Conservation (phyloP, 257 asterid genomes). For the Forsythia suspensa region DNA sequence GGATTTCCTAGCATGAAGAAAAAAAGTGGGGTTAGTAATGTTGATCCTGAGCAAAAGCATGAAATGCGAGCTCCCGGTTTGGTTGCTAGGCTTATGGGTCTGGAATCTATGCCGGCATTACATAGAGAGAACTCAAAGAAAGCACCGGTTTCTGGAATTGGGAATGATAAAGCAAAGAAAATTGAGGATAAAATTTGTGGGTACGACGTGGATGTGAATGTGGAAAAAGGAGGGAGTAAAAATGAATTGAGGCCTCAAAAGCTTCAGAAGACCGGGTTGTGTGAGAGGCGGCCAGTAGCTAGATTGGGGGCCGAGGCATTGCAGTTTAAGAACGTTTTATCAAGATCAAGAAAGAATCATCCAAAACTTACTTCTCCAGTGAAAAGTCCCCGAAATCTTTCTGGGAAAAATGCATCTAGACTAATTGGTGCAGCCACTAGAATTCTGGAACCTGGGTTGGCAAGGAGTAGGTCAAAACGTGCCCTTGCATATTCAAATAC, state of each 20-base stretch:
- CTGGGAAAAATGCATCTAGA: constrained; percentile 63
- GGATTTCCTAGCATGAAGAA: constrained; percentile 67
- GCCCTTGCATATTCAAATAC: constrained; percentile 53
- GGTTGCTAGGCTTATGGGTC: constrained; percentile 97
- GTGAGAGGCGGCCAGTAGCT: constrained; percentile 51
- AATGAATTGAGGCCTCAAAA: constrained; percentile 79
- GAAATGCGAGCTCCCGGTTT: constrained; percentile 71
- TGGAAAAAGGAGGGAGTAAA: constrained; percentile 49
- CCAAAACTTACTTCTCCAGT: constrained; percentile 65
- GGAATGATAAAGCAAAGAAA: constrained; percentile 26
- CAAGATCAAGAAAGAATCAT: constrained; percentile 66
- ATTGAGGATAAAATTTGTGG: constrained; percentile 15
- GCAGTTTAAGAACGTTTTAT: constrained; percentile 60
- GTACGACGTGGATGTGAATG: constrained; percentile 33
- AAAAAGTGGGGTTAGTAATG: constrained; percentile 30
- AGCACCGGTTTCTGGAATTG: constrained; percentile 28
- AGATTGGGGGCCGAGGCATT: constrained; percentile 60
- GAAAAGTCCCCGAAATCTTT: constrained; percentile 61
- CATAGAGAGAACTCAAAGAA: constrained; percentile 51
- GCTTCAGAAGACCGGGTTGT: constrained; percentile 72
- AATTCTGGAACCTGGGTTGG: constrained; percentile 90
- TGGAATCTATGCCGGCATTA: constrained; percentile 78
- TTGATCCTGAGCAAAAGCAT: constrained; percentile 37
- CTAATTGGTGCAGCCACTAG: constrained; percentile 80
- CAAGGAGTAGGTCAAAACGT: constrained; percentile 48